A percentile compares a stretch with the other conserved stretches of the same genome.
These are phyloP conservation scores for Waltergamsia citrina DNA, from an alignment of 2,329 filamentous ascomycete genomes.

Conservation along the genomic window DNA sequence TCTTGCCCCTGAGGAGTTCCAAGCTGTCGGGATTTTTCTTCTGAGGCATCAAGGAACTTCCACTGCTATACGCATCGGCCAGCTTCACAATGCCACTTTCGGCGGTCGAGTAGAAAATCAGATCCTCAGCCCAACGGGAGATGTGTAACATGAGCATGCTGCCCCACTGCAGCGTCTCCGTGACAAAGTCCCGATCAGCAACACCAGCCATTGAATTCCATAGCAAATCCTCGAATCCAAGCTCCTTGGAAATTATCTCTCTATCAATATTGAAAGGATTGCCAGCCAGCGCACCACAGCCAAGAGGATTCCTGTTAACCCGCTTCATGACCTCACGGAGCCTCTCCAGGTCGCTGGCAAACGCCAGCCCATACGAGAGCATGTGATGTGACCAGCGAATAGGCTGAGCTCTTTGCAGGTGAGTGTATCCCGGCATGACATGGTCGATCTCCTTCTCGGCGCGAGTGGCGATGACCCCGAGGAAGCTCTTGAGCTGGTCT, in stretches of 20 bases:
- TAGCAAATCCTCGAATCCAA: slow-evolving; percentile 67
- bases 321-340: slow-evolving; percentile 61
- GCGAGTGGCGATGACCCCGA: no score
- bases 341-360: no score
- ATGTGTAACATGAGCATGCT: slow-evolving; percentile 72
- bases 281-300: slow-evolving; percentile 68
- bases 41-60: slow-evolving; percentile 69
- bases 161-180: slow-evolving; percentile 75
- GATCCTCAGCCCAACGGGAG: slow-evolving; percentile 72
- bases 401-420: no score
- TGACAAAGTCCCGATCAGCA: slow-evolving; percentile 71
- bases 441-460: no score
- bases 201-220: slow-evolving; percentile 73
- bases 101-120: slow-evolving; percentile 71
- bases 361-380: no score
- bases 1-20: slow-evolving; percentile 17
- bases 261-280: slow-evolving; percentile 78
- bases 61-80: slow-evolving; percentile 73
- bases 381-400: no score
- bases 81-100: slow-evolving; percentile 71
- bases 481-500: no score
- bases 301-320: slow-evolving; percentile 66
- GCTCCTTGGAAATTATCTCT: slow-evolving; percentile 67
- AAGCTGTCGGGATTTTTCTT: slow-evolving; percentile 47
- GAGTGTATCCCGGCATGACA: no score